Evolutionary conservation across 805 yeast genomes (phyloP), one percentile per base, ranked within the genome.

Genomic region (Alloascoidea hylecoeti): DNA sequence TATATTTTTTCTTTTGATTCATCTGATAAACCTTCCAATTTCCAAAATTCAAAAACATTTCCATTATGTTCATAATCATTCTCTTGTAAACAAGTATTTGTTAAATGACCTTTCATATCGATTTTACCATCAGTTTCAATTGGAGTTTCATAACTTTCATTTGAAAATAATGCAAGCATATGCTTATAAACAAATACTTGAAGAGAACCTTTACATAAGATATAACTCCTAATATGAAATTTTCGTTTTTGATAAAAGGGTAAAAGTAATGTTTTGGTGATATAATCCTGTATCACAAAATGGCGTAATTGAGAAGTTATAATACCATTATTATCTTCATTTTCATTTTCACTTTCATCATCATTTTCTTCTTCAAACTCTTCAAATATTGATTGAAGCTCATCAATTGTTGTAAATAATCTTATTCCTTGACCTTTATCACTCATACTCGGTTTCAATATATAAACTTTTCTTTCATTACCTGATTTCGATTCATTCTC

Each of bases 381-480:
- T 48, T 92, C 82, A 55, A 92, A 89, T 3, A 89, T 77, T 3
- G 57, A 68, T 55, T 88, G 96, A 37, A 92, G 61, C 49, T 86
- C 92, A 5, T 76, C 83, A 27, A 84, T 64, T 0, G 86, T 76
- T 39, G 66, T 67, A 60, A 92, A 92, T 0, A 92, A 57, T 32
- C 95, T 62, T 37, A 92, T 89, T 0, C 98, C 98, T 53, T 92
- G 96, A 6, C 95, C 98, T 52, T 89, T 78, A 52, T 92, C 98
- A 50, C 94, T 81, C 96, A 92, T 86, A 45, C 95, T 77, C 13
- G 98, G 98, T 53, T 92, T 92, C 53, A 92, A 65, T 30, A 92
- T 92, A 88, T 94, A 89, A 49, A 9, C 34, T n/a, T n/a, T n/a
- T n/a, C n/a, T n/a, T 17, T 34, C 16, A 5, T 34, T 28, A 4